A percentile compares a stretch with the other conserved stretches of the same genome.
phyloP scores from a whole-genome alignment of 2,329 filamentous ascomycete genomes.

The Sarocladiaceae sp. region DNA sequence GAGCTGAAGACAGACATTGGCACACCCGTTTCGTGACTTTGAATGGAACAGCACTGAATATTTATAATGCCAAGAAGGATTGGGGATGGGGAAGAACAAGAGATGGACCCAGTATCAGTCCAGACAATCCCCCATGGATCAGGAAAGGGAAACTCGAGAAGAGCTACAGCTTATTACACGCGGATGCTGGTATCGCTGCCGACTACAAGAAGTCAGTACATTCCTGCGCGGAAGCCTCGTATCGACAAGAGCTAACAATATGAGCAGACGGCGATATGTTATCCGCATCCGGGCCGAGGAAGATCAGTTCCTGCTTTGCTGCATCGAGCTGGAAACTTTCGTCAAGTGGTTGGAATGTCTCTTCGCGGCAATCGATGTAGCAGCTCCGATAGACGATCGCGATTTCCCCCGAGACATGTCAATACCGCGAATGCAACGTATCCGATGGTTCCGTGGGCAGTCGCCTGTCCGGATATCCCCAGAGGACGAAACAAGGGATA shows the following conservation, averaged over 20 bases:
- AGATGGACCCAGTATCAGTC: slow-evolving; percentile 42
- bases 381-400: slow-evolving; percentile 66
- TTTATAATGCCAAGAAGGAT: slow-evolving; percentile 60
- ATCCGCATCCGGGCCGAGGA: slow-evolving; percentile 70
- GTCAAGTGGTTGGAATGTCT: slow-evolving; percentile 65
- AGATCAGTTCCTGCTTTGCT: slow-evolving; percentile 69
- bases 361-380: slow-evolving; percentile 70
- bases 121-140: slow-evolving; percentile 47
- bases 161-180: slow-evolving; percentile 70
- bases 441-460: slow-evolving; percentile 44
- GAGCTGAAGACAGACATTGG: slow-evolving; percentile 61
- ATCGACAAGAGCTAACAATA: slow-evolving; percentile 1
- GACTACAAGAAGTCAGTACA: slow-evolving; percentile 73
- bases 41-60: slow-evolving; percentile 62
- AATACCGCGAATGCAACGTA: slow-evolving; percentile 52
- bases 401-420: slow-evolving; percentile 59
- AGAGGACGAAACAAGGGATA: slow-evolving; percentile 12
- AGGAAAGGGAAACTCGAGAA: slow-evolving; percentile 54
- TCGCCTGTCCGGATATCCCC: slow-evolving; percentile 20
- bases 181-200: slow-evolving; percentile 69
- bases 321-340: slow-evolving; percentile 60
- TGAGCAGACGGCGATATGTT: slow-evolving; percentile 53
- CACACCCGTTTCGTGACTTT: slow-evolving; percentile 58
- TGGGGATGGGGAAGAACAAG: slow-evolving; percentile 46
- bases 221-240: no score